Evolutionary conservation across 2,329 filamentous ascomycete genomes (phyloP).

Genomic region (Neofusicoccum parvum): DNA sequence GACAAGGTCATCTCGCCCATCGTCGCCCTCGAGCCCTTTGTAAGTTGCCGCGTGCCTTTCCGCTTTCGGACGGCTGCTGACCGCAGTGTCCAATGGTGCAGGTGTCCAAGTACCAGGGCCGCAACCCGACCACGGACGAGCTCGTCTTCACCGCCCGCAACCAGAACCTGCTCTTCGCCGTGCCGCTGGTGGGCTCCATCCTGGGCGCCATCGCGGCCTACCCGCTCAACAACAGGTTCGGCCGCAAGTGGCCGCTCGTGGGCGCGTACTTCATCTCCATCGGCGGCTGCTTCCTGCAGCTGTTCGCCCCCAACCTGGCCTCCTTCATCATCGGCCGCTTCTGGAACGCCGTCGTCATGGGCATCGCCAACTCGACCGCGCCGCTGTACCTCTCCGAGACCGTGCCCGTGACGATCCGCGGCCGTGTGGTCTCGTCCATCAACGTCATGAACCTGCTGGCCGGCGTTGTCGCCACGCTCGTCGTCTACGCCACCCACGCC

Average conservation of each 20-base stretch:
- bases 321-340: conserved; percentile 13
- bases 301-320: conserved; percentile 8
- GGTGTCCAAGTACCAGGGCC: conserved; percentile 12
- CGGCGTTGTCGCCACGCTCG: conserved; percentile 53
- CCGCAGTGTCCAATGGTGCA: neutral
- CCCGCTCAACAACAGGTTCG: conserved; percentile 18
- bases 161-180: conserved; percentile 17
- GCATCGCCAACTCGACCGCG: conserved; percentile 30
- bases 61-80: neutral
- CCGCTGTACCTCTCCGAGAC: conserved; percentile 64
- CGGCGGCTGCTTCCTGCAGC: conserved; percentile 18
- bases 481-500: conserved; percentile 70
- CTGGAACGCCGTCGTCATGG: conserved; percentile 16
- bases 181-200: conserved; percentile 18
- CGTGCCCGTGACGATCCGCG: conserved; percentile 59
- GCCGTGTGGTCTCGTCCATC: conserved; percentile 49
- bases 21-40: conserved; percentile 11
- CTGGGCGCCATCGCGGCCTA: conserved; percentile 13
- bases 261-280: conserved; percentile 9
- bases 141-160: conserved; percentile 16
- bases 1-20: conserved; percentile 18
- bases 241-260: conserved; percentile 10
- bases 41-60: conserved; percentile 1
- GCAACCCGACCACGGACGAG: conserved; percentile 1
- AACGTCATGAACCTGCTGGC: conserved; percentile 12